Conservation (phyloP, 345 rosid species). For the Salix viminalis region DNA sequence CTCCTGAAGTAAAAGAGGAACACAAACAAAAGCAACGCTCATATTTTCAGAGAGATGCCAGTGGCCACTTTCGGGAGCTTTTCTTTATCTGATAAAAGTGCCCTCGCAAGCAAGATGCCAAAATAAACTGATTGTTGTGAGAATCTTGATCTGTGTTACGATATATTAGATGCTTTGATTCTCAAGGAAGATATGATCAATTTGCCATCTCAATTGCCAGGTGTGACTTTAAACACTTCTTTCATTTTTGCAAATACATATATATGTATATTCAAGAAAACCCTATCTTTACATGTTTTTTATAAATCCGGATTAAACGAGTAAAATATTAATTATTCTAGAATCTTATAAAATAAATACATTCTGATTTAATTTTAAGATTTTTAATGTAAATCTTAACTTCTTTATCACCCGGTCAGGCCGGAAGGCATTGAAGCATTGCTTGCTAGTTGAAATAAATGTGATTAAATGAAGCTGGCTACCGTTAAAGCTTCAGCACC, state of each 20-base stretch:
- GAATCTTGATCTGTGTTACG: neutral
- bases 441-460: too few relatives aligned
- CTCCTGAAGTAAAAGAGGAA: neutral
- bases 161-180: neutral
- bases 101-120: neutral
- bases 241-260: too few relatives aligned
- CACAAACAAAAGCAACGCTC: conserved; percentile 54
- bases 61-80: neutral
- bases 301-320: fast-evolving
- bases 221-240: too few relatives aligned
- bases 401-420: fast-evolving
- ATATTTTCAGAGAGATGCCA: conserved; percentile 35
- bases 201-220: too few relatives aligned
- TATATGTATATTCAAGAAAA: too few relatives aligned
- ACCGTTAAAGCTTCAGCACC: conserved; percentile 5
- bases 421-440: too few relatives aligned
- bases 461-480: too few relatives aligned
- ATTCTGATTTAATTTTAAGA: too few relatives aligned
- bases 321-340: too few relatives aligned
- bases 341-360: too few relatives aligned
- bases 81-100: neutral
- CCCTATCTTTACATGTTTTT: too few relatives aligned
- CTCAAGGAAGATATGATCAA: too few relatives aligned
- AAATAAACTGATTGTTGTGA: conserved; percentile 16
- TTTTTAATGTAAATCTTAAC: fast-evolving